Conservation (phyloP, 176 grass and related monocot species). For the Avena sativa region DNA sequence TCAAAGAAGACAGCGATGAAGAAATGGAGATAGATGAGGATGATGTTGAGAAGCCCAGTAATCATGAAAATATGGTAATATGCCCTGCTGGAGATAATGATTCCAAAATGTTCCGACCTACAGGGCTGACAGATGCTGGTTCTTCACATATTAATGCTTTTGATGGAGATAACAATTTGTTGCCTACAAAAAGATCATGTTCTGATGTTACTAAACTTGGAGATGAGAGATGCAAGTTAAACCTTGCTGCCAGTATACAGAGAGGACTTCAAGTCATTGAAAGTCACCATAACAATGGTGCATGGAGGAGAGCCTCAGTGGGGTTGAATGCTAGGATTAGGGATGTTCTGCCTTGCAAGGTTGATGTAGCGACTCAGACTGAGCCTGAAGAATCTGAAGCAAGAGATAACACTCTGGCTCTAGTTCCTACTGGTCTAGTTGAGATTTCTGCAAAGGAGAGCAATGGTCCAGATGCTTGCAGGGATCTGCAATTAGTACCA, state of each 20-base stretch:
- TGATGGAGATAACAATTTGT: constrained; percentile 45
- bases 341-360: constrained; percentile 75
- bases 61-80: constrained; percentile 42
- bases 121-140: constrained; percentile 35
- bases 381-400: constrained; percentile 62
- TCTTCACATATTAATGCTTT: constrained; percentile 36
- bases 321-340: constrained; percentile 70
- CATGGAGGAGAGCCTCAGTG: constrained; percentile 78
- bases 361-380: constrained; percentile 86
- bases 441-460: constrained; percentile 53
- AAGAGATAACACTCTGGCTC: constrained; percentile 58
- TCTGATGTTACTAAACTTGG: constrained; percentile 40
- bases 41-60: constrained; percentile 74
- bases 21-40: constrained; percentile 99
- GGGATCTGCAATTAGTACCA: constrained; percentile 67
- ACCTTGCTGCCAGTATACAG: constrained; percentile 81
- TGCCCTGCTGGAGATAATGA: constrained; percentile 46
- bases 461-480: constrained; percentile 51
- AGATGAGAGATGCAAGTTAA: constrained; percentile 49
- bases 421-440: constrained; percentile 52
- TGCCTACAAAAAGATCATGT: constrained; percentile 51
- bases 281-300: constrained; percentile 62
- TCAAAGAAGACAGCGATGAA: constrained; percentile 92
- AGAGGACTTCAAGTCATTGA: constrained; percentile 85
- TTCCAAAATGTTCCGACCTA: constrained; percentile 25